Evolutionary conservation across 129 eudicot genomes (phyloP), one percentile per base, ranked within the genome.

Genomic region (Glebionis coronaria): DNA sequence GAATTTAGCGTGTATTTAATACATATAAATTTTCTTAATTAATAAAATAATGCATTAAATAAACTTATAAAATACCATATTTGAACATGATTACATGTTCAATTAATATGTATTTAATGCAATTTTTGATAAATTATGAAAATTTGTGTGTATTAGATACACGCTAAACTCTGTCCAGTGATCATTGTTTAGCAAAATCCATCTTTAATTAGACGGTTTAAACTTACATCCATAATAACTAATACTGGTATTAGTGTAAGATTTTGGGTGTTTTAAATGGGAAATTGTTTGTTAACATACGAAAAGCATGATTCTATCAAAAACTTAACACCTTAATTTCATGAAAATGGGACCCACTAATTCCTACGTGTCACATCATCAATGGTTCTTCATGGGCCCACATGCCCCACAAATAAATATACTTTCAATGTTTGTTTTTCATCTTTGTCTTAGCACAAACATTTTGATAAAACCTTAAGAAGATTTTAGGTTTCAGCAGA

Each of bases 321-420:
- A 68, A 76, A 68, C 75, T 68, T 76, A 49, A 60, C 80, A 68
- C 75, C 80, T 52, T 68, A 69, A 76, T 68, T 76, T 68, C 80
- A 76, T 76, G 75, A 68, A 76, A 61, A 21, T 50, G 80, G 80
- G 42, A 67, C 75, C 69, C 18, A 68, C 69, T 12, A 11, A 47
- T 61, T 60, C 54, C 61, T 69, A 76, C 75, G 64, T 76, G 80
- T 76, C 75, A 76, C 52, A 42, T 61, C 51, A 61, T 28, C 13
- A 76, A 40, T 69, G 80, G 75, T 29, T 56, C 21, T 1, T 0
- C 16, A 23, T 65, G 78, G 72, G 52, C 72, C 72, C 72, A 73
- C 67, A 51, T 76, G 40, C 56, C 80, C 61, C 69, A 68, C 74
- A 75, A 61, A 68, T 75, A 68, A 68, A 75, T 62, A 76, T 65